These are phyloP conservation scores for Monilinia fructigena DNA, from an alignment of 2,329 filamentous ascomycete genomes.

Conservation along the genomic window DNA sequence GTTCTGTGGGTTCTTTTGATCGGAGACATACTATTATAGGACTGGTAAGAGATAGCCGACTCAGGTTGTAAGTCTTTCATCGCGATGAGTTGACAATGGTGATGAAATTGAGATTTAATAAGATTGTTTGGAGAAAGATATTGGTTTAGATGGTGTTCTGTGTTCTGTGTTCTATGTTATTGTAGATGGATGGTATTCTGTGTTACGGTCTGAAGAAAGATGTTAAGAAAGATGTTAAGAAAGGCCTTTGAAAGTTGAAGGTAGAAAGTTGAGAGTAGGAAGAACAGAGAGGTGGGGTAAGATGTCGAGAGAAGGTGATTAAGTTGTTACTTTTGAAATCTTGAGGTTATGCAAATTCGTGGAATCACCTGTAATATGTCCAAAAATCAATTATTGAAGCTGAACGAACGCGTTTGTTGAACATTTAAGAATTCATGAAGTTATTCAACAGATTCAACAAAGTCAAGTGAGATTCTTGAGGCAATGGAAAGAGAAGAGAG, in stretches of 20 bases:
- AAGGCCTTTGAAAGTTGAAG: background rate
- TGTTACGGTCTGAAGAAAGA: background rate
- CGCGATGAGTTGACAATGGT: background rate
- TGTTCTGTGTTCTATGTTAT: too few relatives aligned
- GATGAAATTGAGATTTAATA: background rate
- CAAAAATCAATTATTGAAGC: too few relatives aligned
- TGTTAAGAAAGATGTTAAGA: background rate
- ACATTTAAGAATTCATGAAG: too few relatives aligned
- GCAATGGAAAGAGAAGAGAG: too few relatives aligned
- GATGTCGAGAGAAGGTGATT: background rate
- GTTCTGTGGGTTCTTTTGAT: background rate
- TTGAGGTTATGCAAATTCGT: background rate
- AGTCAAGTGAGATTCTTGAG: too few relatives aligned
- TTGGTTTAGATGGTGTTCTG: background rate
- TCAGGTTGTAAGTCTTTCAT: constrained; percentile 18
- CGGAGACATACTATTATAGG: constrained; percentile 12
- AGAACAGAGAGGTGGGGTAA: background rate
- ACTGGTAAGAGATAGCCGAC: constrained; percentile 10
- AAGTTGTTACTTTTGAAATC: background rate
- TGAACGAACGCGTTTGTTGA: too few relatives aligned
- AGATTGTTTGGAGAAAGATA: background rate
- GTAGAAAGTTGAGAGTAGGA: background rate
- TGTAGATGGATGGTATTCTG: too few relatives aligned
- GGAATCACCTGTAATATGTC: too few relatives aligned
- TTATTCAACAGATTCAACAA: too few relatives aligned